Percentiles rank a stretch among this genome's conserved stretches.
Evolutionary conservation across 331 rosid species (phyloP).

Genomic region (Malus hybrid): DNA sequence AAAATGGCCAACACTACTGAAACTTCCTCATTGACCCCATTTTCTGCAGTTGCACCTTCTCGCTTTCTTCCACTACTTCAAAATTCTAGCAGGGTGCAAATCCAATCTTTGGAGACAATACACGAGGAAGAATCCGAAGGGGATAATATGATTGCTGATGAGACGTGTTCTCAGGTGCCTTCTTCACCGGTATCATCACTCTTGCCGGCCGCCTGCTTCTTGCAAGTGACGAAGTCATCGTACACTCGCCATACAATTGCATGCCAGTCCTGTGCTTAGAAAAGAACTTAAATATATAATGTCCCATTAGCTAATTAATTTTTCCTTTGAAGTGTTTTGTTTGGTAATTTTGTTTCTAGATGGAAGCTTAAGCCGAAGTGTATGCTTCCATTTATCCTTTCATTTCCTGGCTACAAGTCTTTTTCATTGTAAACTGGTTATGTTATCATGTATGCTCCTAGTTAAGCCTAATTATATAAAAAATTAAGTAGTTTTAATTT

Average conservation of each 20-base stretch:
- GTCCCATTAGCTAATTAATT: background rate
- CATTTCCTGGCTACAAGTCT: background rate
- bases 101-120: slow-evolving; percentile 29
- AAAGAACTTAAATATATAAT: background rate
- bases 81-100: slow-evolving; percentile 11
- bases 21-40: slow-evolving; percentile 27
- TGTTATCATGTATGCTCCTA: background rate
- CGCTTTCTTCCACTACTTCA: background rate
- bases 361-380: background rate
- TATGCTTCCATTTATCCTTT: background rate
- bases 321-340: background rate
- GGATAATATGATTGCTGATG: background rate
- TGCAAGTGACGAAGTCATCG: slow-evolving; percentile 13
- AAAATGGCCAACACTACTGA: background rate
- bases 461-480: background rate
- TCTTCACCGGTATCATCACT: background rate
- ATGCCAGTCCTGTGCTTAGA: slow-evolving; percentile 16
- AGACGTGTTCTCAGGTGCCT: background rate
- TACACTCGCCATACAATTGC: background rate
- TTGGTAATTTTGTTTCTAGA: background rate
- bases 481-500: background rate
- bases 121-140: slow-evolving; percentile 29
- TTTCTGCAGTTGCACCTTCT: slow-evolving; percentile 28
- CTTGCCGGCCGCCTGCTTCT: slow-evolving; percentile 7
- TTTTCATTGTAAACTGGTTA: background rate